Evolutionary conservation across 2,329 filamentous ascomycete genomes (phyloP).

Genomic region (Nakataea oryzae): DNA sequence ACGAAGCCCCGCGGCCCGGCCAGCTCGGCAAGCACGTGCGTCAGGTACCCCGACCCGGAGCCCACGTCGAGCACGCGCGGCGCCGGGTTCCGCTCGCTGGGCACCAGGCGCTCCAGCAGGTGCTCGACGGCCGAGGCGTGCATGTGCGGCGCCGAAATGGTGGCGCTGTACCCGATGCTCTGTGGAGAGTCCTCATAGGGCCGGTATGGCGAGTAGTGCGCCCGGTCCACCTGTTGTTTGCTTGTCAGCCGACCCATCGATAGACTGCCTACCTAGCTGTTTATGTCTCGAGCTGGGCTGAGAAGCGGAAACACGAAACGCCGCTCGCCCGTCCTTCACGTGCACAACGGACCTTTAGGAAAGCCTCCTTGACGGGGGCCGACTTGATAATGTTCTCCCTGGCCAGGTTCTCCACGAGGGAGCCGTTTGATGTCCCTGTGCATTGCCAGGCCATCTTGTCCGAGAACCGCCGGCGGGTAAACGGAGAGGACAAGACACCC

Average conservation of each 20-base stretch:
- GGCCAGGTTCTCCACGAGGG: conserved; percentile 70
- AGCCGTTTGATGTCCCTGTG: conserved; percentile 62
- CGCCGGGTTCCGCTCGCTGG: conserved; percentile 20
- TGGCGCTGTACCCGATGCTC: conserved; percentile 42
- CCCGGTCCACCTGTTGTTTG: conserved; percentile 64
- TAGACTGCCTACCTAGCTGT: neutral
- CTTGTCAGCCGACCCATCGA: neutral
- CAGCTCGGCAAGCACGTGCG: conserved; percentile 76
- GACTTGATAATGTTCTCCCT: conserved; percentile 63
- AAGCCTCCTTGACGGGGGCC: conserved; percentile 64
- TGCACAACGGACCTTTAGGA: conserved; percentile 47
- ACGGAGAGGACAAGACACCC: too few species aligned
- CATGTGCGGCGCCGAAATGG: conserved; percentile 53
- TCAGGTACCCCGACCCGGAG: conserved; percentile 73
- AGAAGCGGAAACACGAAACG: neutral
- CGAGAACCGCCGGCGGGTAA: neutral
- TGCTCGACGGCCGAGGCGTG: conserved; percentile 43
- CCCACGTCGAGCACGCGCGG: conserved; percentile 62
- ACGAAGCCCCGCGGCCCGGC: conserved; percentile 45
- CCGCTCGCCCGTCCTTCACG: too few species aligned
- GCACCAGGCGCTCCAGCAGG: conserved; percentile 32
- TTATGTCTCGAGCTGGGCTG: neutral
- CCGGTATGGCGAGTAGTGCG: conserved; percentile 60
- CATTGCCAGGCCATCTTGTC: conserved; percentile 79
- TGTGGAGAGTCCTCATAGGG: conserved; percentile 59